Percentiles rank a stretch among this genome's conserved stretches.
Conservation (phyloP, 176 grass and related monocot genomes). For the Puccinellia tenuiflora region DNA sequence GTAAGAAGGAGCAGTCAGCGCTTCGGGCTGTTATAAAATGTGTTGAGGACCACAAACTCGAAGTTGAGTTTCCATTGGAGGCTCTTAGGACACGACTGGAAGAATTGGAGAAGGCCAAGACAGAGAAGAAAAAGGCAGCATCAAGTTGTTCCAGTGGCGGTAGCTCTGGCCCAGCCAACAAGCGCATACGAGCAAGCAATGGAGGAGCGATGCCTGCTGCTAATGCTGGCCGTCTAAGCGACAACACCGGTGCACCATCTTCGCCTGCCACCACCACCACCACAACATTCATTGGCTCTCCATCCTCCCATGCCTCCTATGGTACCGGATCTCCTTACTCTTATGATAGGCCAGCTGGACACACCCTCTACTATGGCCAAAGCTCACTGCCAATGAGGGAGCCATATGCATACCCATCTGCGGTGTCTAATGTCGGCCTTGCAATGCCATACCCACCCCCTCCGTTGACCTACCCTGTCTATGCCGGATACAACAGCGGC, state of each 20-base stretch:
- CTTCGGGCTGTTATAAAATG: slow-evolving; percentile 70
- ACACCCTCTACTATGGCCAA: slow-evolving; percentile 49
- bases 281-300: slow-evolving; percentile 44
- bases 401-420: slow-evolving; percentile 49
- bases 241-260: slow-evolving; percentile 40
- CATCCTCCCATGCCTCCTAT: slow-evolving; percentile 42
- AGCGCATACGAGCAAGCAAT: slow-evolving; percentile 53
- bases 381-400: slow-evolving; percentile 45
- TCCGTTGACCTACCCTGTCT: slow-evolving; percentile 50
- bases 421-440: slow-evolving; percentile 26
- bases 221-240: slow-evolving; percentile 48
- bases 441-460: slow-evolving; percentile 50
- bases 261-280: slow-evolving; percentile 20
- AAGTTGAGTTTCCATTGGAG: slow-evolving; percentile 60
- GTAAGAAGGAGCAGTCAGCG: slow-evolving; percentile 57
- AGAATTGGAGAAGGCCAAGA: slow-evolving; percentile 63
- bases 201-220: slow-evolving; percentile 56
- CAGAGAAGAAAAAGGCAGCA: slow-evolving; percentile 57
- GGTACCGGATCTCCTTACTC: slow-evolving; percentile 44
- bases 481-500: slow-evolving; percentile 29
- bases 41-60: slow-evolving; percentile 69
- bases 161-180: slow-evolving; percentile 50
- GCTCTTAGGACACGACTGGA: slow-evolving; percentile 54
- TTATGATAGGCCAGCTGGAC: slow-evolving; percentile 37
- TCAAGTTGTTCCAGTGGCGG: slow-evolving; percentile 33